phyloP scores from a whole-genome alignment of 139 green algal genomes.

The Auxenochlorella pyrenoidosa region DNA sequence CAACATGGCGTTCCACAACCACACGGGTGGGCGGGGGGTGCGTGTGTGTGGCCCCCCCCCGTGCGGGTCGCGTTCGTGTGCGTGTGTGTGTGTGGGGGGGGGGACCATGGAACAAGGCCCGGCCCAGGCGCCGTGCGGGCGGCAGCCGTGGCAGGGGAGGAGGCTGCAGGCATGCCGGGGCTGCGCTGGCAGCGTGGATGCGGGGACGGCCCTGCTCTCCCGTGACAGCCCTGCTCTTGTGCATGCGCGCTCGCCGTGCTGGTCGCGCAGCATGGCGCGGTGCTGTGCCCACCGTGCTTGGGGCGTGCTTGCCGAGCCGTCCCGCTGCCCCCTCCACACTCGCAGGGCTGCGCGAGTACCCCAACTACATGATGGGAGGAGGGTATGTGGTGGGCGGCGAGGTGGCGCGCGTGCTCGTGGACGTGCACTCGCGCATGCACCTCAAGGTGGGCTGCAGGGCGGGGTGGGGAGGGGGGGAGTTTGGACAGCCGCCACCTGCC shows the following conservation, averaged over 20 bases:
- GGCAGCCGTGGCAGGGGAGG: neutral
- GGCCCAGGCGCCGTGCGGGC: no score
- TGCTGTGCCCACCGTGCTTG: no score
- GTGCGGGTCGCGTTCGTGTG: no score
- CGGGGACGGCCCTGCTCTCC: no score
- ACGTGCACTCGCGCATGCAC: constrained; percentile 47
- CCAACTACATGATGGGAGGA: constrained; percentile 65
- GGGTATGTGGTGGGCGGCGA: constrained; percentile 61
- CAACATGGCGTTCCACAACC: constrained; percentile 60
- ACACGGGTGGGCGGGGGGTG: constrained; percentile 41
- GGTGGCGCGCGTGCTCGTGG: constrained; percentile 44
- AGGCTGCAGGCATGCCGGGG: neutral
- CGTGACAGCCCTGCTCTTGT: neutral
- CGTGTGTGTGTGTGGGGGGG: neutral
- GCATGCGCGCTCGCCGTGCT: neutral
- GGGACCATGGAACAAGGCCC: no score
- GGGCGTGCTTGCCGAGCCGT: no score
- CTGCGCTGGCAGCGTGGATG: neutral
- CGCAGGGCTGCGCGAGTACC: constrained; percentile 54
- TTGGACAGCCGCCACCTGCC: no score
- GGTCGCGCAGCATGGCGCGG: no score
- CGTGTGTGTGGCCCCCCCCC: no score
- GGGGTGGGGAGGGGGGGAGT: neutral
- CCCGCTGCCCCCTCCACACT: no score
- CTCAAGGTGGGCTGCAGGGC: constrained; percentile 44